Percentiles rank a stretch among this genome's conserved stretches.
Evolutionary conservation across 2,329 filamentous ascomycete genomes (phyloP).

Genomic region (Aspergillus tubingensis): DNA sequence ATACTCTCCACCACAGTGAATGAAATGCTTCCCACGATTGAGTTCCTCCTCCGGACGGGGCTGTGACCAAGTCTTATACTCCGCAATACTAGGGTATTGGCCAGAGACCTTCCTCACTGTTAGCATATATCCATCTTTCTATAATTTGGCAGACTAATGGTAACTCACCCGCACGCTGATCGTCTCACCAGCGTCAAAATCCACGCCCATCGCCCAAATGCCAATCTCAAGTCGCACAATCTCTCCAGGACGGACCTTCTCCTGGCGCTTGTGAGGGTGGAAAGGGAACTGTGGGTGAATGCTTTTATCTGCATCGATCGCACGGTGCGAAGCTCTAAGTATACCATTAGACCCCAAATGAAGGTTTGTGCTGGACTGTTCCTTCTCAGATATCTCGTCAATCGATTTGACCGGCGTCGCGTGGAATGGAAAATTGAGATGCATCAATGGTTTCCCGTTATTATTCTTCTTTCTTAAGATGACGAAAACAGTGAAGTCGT

Average conservation of each 20-base stretch:
- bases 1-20: no score
- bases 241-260: slow-evolving; percentile 45
- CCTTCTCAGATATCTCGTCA: slow-evolving; percentile 33
- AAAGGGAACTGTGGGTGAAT: slow-evolving; percentile 38
- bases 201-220: slow-evolving; percentile 51
- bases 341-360: slow-evolving; percentile 49
- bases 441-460: slow-evolving; percentile 45
- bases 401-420: slow-evolving; percentile 34
- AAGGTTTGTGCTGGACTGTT: slow-evolving; percentile 44
- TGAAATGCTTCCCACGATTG: no score
- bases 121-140: no score
- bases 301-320: slow-evolving; percentile 35
- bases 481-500: slow-evolving; percentile 51
- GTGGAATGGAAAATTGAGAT: slow-evolving; percentile 48
- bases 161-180: slow-evolving; percentile 24
- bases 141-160: no score
- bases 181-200: slow-evolving; percentile 48
- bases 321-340: slow-evolving; percentile 49
- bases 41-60: no score
- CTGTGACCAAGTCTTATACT: no score
- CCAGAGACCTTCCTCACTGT: no score
- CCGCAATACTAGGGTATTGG: no score
- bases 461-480: slow-evolving; percentile 49
- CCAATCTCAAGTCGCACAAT: slow-evolving; percentile 52
- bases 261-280: slow-evolving; percentile 44